Conservation (phyloP, 106 monocot genomes). For the Acorus gramineus region DNA sequence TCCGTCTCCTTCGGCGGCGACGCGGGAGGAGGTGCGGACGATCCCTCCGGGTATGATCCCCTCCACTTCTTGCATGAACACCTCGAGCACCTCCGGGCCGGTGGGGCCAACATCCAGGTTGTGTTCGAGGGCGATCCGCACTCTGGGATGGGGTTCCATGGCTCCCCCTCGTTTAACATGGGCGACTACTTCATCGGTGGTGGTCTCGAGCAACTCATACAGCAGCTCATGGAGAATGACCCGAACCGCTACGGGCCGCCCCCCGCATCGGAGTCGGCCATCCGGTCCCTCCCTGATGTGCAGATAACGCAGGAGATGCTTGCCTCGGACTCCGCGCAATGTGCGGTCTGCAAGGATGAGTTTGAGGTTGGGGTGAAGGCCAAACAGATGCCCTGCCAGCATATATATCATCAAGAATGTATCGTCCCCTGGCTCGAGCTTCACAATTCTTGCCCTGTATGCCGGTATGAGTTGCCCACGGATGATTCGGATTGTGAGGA, state of each 20-base stretch:
- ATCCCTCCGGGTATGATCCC: slow-evolving; percentile 29
- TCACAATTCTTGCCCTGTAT: slow-evolving; percentile 37
- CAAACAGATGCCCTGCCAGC: slow-evolving; percentile 27
- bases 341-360: slow-evolving; percentile 40
- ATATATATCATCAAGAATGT: slow-evolving; percentile 30
- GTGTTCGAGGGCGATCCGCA: too few relatives aligned
- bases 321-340: slow-evolving; percentile 2
- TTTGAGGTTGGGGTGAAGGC: slow-evolving; percentile 12
- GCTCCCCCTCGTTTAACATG: neutral
- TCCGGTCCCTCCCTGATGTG: slow-evolving; percentile 1
- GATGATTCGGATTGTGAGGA: slow-evolving; percentile 37
- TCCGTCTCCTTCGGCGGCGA: neutral
- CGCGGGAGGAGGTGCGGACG: slow-evolving; percentile 1
- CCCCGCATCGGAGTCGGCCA: slow-evolving; percentile 5
- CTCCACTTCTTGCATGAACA: slow-evolving; percentile 24
- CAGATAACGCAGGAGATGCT: neutral
- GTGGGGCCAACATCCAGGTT: too few relatives aligned
- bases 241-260: slow-evolving; percentile 9
- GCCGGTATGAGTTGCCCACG: slow-evolving; percentile 44
- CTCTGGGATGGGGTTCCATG: too few relatives aligned
- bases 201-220: slow-evolving; percentile 1
- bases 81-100: too few relatives aligned
- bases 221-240: slow-evolving; percentile 1
- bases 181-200: slow-evolving; percentile 5
- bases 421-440: slow-evolving; percentile 34